A percentile compares a stretch with the other conserved stretches of the same genome.
Conservation (phyloP, 1,139 yeast genomes). For the Pneumocystis sp. region DNA sequence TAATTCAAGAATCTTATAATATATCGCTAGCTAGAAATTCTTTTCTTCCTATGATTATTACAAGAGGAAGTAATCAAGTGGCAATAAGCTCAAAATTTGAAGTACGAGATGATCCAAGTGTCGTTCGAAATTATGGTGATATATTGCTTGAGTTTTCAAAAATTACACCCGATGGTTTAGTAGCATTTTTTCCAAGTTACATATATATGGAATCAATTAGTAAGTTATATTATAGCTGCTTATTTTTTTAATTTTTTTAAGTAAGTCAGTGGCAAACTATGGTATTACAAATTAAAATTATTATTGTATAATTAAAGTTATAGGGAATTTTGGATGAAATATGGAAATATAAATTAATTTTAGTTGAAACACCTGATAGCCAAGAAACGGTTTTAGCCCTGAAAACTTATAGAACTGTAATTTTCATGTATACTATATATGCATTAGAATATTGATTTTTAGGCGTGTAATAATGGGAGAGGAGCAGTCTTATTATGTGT, state of each 20-base stretch:
- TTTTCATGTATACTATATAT: background rate
- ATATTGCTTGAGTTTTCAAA: slow-evolving; percentile 81
- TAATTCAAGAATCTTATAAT: slow-evolving; percentile 83
- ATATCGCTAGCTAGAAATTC: slow-evolving; percentile 91
- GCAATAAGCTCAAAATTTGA: slow-evolving; percentile 92
- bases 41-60: slow-evolving; percentile 85
- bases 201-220: slow-evolving; percentile 90
- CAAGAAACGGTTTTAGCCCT: slow-evolving; percentile 92
- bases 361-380: slow-evolving; percentile 98
- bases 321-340: slow-evolving; percentile 85
- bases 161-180: slow-evolving; percentile 95
- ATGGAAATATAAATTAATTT: slow-evolving; percentile 87
- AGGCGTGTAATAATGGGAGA: slow-evolving; percentile 89
- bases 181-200: slow-evolving; percentile 92
- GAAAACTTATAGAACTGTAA: slow-evolving; percentile 68
- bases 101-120: slow-evolving; percentile 93
- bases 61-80: slow-evolving; percentile 96
- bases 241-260: background rate
- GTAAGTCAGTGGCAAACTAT: slow-evolving; percentile 1
- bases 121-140: slow-evolving; percentile 91
- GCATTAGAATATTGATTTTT: background rate
- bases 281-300: background rate
- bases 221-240: slow-evolving; percentile 30
- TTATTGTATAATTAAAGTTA: background rate
- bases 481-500: slow-evolving; percentile 94